Percentiles rank a stretch among this genome's conserved stretches.
phyloP scores from a whole-genome alignment of 768 basidiomycete genomes.

The Hydnomerulius pinastri region DNA sequence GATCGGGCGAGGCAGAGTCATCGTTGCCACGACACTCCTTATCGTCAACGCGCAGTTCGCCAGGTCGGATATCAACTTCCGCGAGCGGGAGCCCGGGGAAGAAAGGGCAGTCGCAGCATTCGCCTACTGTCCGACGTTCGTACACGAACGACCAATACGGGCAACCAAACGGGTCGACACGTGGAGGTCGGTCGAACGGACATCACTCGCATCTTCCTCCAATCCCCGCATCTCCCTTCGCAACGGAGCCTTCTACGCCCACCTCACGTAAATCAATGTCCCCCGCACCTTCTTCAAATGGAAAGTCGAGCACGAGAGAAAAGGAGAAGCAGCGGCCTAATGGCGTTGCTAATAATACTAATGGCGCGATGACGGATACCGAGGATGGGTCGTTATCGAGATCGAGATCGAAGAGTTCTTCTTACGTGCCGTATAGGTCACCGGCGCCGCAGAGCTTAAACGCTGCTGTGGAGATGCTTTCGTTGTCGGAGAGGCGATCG shows the following conservation, averaged over 20 bases:
- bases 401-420: constrained; percentile 52
- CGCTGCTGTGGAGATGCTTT: constrained; percentile 69
- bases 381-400: constrained; percentile 47
- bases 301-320: constrained; percentile 34
- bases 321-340: constrained; percentile 33
- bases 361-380: constrained; percentile 25
- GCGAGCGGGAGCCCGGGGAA: constrained; percentile 27
- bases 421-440: constrained; percentile 54
- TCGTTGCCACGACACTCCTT: constrained; percentile 30
- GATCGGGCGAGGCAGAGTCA: constrained; percentile 27
- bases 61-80: constrained; percentile 30
- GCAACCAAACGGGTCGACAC: constrained; percentile 25
- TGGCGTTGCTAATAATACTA: constrained; percentile 30
- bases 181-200: constrained; percentile 36
- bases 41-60: constrained; percentile 36
- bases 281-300: constrained; percentile 34
- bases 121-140: constrained; percentile 32
- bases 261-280: constrained; percentile 51
- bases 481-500: constrained; percentile 31
- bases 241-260: constrained; percentile 60
- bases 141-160: constrained; percentile 32
- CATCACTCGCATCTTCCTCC: constrained; percentile 52
- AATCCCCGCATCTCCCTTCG: constrained; percentile 69
- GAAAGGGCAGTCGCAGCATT: constrained; percentile 20
- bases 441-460: constrained; percentile 69